phyloP scores from a whole-genome alignment of 768 basidiomycete genomes.

The Postia placenta region DNA sequence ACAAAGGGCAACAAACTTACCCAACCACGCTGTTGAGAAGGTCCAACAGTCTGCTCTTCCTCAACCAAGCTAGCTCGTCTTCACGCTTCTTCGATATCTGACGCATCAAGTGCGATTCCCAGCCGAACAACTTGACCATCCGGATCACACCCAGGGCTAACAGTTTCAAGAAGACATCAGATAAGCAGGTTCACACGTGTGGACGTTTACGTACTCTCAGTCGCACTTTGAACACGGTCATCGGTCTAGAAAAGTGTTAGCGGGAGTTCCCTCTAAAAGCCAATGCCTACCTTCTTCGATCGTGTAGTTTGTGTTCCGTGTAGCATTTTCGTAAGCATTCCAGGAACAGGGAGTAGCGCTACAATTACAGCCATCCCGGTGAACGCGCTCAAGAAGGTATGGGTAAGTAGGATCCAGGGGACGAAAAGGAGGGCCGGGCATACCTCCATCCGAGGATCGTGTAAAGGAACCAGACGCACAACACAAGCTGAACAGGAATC shows the following conservation, averaged over 20 bases:
- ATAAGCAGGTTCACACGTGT: conserved; percentile 8
- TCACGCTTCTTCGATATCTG: conserved; percentile 52
- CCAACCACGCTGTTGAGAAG: conserved; percentile 39
- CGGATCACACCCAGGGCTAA: conserved; percentile 32
- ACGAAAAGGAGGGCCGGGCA: conserved; percentile 3
- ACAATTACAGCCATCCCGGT: conserved; percentile 38
- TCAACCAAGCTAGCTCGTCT: conserved; percentile 50
- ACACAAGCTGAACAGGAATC: conserved; percentile 33
- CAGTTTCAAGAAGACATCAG: too few species aligned
- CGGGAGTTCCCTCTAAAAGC: background rate
- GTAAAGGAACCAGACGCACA: conserved; percentile 38
- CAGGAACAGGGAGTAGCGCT: conserved; percentile 37
- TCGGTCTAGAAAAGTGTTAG: conserved; percentile 30
- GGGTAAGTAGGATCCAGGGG: background rate
- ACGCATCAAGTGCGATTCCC: conserved; percentile 40
- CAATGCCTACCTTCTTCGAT: conserved; percentile 33
- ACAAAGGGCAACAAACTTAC: conserved; percentile 23
- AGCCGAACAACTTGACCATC: conserved; percentile 45
- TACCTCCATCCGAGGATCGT: conserved; percentile 41
- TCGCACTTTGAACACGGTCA: conserved; percentile 37
- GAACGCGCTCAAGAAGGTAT: conserved; percentile 23
- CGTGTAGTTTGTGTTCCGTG: conserved; percentile 29
- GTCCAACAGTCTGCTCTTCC: conserved; percentile 45
- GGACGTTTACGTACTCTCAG: conserved; percentile 22
- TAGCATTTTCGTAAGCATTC: conserved; percentile 29